Conservation (phyloP, 2,329 filamentous ascomycete species). For the Penicillium sp. region DNA sequence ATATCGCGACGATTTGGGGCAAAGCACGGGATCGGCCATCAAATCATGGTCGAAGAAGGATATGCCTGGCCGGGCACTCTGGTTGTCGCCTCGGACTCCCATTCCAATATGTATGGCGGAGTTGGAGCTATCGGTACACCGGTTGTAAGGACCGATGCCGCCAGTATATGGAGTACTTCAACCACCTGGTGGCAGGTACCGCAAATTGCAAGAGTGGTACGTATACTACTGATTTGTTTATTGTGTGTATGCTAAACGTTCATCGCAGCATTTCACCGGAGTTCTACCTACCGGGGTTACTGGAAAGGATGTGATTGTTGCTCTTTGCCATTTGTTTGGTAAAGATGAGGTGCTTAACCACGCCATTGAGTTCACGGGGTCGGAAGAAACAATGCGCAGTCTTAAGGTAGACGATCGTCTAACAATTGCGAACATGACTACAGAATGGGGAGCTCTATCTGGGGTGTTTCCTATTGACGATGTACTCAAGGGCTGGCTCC, state of each 20-base stretch:
- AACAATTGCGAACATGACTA: conserved; percentile 71
- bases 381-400: conserved; percentile 69
- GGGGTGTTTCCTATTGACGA: conserved; percentile 78
- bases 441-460: conserved; percentile 72
- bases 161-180: conserved; percentile 77
- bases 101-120: conserved; percentile 81
- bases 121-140: conserved; percentile 73
- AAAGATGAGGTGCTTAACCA: conserved; percentile 88
- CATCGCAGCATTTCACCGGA: conserved; percentile 55
- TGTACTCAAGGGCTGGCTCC: conserved; percentile 68
- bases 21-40: conserved; percentile 80
- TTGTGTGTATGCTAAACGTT: background rate
- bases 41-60: conserved; percentile 70
- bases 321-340: conserved; percentile 80
- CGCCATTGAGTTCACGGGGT: conserved; percentile 80
- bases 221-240: background rate
- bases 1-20: conserved; percentile 69
- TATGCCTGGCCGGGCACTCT: conserved; percentile 83
- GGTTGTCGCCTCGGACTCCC: conserved; percentile 66
- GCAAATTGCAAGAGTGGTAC: conserved; percentile 72
- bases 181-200: conserved; percentile 87
- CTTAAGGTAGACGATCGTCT: conserved; percentile 70
- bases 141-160: conserved; percentile 82
- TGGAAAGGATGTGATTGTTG: conserved; percentile 91
- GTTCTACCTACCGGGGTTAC: conserved; percentile 73